Conservation (phyloP, 169 alveolate genomes). For the Plasmodium blacklocki region DNA sequence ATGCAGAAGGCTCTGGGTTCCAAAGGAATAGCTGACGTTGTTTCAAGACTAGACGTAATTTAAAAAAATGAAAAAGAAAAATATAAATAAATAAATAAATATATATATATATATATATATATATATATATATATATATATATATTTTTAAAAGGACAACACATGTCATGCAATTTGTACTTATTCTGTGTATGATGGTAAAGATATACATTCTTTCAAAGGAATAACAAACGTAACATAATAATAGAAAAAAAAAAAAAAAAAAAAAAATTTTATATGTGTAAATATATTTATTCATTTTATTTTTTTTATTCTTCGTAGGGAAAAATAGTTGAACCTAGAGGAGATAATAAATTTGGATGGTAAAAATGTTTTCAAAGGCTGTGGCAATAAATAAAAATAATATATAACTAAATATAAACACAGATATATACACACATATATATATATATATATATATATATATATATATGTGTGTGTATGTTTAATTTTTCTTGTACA, state of each 20-base stretch:
- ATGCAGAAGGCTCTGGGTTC: constrained; percentile 3
- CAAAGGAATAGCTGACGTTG: background rate
- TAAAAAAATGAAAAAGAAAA: background rate
- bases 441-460: background rate
- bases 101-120: background rate
- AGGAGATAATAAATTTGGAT: constrained; percentile 45
- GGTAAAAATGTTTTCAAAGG: constrained; percentile 4
- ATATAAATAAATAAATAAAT: background rate
- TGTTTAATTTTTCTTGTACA: background rate
- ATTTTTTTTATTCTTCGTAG: constrained; percentile 11
- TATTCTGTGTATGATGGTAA: constrained; percentile 58
- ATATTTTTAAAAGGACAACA: constrained; percentile 14
- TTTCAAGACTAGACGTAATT: background rate
- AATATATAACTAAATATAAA: background rate
- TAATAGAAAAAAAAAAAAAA: background rate
- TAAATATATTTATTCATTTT: background rate
- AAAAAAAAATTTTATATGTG: background rate
- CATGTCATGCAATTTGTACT: constrained; percentile 54
- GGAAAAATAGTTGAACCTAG: constrained; percentile 40
- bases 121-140: too few species aligned
- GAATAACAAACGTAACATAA: constrained; percentile 52
- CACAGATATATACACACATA: background rate
- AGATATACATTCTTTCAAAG: constrained; percentile 32
- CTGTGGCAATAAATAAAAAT: background rate
- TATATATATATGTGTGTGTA: background rate